Percentiles rank a stretch among this genome's conserved stretches.
Evolutionary conservation across 164 flowering plant genomes (phyloP).

Genomic region (Sedum album): DNA sequence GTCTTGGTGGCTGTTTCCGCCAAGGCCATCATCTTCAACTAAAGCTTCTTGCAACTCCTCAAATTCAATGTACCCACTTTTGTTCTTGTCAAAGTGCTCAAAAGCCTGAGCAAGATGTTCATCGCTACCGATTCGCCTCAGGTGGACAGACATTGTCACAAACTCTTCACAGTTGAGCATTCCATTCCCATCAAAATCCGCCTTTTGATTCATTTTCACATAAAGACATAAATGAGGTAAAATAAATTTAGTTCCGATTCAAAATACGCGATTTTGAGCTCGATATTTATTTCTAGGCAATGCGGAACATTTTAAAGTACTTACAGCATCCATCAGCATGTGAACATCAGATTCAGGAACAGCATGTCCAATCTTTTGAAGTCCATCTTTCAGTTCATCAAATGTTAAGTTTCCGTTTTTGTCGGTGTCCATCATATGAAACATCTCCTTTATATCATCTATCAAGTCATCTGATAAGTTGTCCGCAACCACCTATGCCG

Average conservation of each 20-base stretch:
- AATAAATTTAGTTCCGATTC: no score
- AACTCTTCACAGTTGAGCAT: constrained; percentile 59
- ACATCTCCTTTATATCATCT: constrained; percentile 41
- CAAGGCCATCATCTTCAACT: constrained; percentile 28
- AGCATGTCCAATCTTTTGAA: constrained; percentile 43
- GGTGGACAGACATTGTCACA: constrained; percentile 51
- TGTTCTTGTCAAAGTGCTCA: constrained; percentile 58
- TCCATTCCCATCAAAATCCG: constrained; percentile 67
- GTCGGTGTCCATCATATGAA: constrained; percentile 72
- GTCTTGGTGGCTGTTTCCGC: constrained; percentile 38
- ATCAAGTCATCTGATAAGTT: constrained; percentile 58
- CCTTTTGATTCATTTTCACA: constrained; percentile 23
- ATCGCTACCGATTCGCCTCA: constrained; percentile 44
- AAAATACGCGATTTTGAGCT: no score
- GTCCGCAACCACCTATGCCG: constrained; percentile 61
- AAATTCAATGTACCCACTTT: constrained; percentile 61
- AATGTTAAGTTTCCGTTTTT: constrained; percentile 62
- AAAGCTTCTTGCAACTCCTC: constrained; percentile 60
- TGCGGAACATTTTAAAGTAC: constrained; percentile 13
- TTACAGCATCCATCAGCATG: constrained; percentile 67
- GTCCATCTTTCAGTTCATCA: constrained; percentile 63
- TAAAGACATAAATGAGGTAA: background rate
- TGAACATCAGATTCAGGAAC: constrained; percentile 56
- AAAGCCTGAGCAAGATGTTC: constrained; percentile 54
- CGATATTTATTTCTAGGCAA: no score